Evolutionary conservation across 2,329 filamentous ascomycete genomes (phyloP).

Genomic region (Corniculantispora saksenae): DNA sequence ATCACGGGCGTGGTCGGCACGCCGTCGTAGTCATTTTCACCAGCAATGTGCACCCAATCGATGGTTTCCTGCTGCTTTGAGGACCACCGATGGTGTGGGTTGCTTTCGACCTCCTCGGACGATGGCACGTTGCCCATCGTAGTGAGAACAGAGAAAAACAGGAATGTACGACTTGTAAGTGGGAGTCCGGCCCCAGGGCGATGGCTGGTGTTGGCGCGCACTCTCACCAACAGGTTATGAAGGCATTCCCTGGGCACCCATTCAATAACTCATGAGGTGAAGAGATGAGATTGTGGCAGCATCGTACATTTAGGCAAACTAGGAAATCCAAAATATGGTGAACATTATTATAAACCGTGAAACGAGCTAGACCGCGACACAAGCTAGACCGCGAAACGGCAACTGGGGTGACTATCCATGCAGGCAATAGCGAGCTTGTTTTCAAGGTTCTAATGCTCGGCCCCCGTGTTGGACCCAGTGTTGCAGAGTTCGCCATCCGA

Average conservation of each 20-base stretch:
- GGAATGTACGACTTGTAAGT: not conserved
- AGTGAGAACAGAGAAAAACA: not conserved
- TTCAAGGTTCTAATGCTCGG: slow-evolving; percentile 16
- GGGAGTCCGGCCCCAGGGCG: not conserved
- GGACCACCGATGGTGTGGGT: slow-evolving; percentile 28
- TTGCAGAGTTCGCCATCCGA: slow-evolving; percentile 16
- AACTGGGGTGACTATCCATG: slow-evolving; percentile 11
- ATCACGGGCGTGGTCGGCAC: slow-evolving; percentile 20
- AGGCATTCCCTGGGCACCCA: not conserved
- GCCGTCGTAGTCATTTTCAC: slow-evolving; percentile 20
- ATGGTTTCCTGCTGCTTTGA: slow-evolving; percentile 33
- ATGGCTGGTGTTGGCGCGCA: not conserved
- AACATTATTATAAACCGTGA: not conserved
- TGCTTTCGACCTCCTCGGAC: slow-evolving; percentile 36
- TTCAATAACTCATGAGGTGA: not conserved
- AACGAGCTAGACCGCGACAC: slow-evolving; percentile 15
- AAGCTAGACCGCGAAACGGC: slow-evolving; percentile 11
- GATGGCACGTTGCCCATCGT: slow-evolving; percentile 55
- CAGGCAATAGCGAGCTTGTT: not conserved
- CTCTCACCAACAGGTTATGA: not conserved
- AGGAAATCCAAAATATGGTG: not conserved
- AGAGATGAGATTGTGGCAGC: not conserved
- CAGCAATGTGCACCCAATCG: slow-evolving; percentile 40
- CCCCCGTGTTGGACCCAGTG: slow-evolving; percentile 18
- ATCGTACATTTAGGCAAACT: slow-evolving; percentile 1